A percentile compares a stretch with the other conserved stretches of the same genome.
phyloP scores from a whole-genome alignment of 108 stramenopile species.

The Schizochytrium sp. region DNA sequence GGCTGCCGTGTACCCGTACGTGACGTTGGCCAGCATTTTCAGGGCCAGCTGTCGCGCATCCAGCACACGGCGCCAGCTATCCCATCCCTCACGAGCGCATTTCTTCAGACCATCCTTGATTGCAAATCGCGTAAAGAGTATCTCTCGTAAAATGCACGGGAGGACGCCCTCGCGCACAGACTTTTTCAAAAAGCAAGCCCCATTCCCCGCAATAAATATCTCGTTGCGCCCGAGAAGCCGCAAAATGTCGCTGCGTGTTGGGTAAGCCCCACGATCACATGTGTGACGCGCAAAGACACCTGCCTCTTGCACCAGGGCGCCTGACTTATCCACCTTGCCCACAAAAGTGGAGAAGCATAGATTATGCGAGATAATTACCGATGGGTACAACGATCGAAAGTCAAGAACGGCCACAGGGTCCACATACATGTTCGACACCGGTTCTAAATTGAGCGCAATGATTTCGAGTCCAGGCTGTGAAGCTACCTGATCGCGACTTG shows the following conservation, averaged over 20 bases:
- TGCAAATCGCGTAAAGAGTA: constrained; percentile 89
- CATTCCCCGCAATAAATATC: constrained; percentile 74
- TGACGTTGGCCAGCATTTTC: constrained; percentile 96
- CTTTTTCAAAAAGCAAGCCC: constrained; percentile 73
- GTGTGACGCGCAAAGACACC: background rate
- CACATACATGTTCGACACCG: constrained; percentile 69
- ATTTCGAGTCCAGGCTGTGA: constrained; percentile 44
- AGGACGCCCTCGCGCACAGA: constrained; percentile 78
- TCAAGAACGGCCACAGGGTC: constrained; percentile 94
- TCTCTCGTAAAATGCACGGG: constrained; percentile 88
- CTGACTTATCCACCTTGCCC: constrained; percentile 43
- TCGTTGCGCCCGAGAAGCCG: background rate
- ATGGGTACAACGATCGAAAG: constrained; percentile 91
- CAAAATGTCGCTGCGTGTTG: background rate
- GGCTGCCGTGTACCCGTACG: constrained; percentile 90
- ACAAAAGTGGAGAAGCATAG: constrained; percentile 84
- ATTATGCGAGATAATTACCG: constrained; percentile 93
- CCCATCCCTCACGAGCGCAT: constrained; percentile 53
- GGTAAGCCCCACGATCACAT: background rate
- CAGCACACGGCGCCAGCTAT: constrained; percentile 63
- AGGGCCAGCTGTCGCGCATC: constrained; percentile 94
- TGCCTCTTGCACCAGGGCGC: background rate
- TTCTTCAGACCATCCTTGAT: constrained; percentile 82
- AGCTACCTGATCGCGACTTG: constrained; percentile 30
- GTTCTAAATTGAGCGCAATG: constrained; percentile 62